Conservation (phyloP, 768 basidiomycete genomes). For the Sporobolomyces phaffii region DNA sequence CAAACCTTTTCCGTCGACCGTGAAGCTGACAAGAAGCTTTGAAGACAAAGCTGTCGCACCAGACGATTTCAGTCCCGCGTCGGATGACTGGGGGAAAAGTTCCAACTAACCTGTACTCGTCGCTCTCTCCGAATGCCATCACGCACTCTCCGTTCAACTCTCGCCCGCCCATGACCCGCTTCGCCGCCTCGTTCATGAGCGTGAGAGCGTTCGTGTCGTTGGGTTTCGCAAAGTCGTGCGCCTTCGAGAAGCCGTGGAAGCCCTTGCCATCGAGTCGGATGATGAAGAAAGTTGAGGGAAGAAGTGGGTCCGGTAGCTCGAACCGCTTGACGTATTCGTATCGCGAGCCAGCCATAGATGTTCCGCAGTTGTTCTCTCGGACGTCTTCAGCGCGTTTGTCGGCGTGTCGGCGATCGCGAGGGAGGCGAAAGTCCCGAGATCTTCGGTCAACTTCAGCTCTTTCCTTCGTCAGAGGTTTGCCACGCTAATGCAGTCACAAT, state of each 20-base stretch:
- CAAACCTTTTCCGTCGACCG: conserved; percentile 62
- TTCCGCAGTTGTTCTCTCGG: neutral
- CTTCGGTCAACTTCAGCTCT: too few species aligned
- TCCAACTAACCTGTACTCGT: conserved; percentile 76
- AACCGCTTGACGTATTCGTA: conserved; percentile 85
- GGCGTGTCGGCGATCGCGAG: neutral
- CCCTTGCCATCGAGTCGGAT: conserved; percentile 85
- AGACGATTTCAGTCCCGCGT: neutral
- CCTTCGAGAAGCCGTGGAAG: conserved; percentile 87
- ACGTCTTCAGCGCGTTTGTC: neutral
- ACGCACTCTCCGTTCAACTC: conserved; percentile 66
- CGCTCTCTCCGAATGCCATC: conserved; percentile 89
- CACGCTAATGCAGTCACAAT: too few species aligned
- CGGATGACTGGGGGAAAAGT: neutral
- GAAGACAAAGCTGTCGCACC: conserved; percentile 67
- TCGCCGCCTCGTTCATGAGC: conserved; percentile 88
- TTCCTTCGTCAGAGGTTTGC: too few species aligned
- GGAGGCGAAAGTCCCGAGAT: too few species aligned
- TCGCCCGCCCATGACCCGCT: conserved; percentile 59
- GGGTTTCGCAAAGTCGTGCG: conserved; percentile 77
- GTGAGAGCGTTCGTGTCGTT: conserved; percentile 80
- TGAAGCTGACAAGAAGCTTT: conserved; percentile 68
- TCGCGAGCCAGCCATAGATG: conserved; percentile 88
- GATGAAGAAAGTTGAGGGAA: conserved; percentile 77
- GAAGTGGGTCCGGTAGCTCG: conserved; percentile 77